Evolutionary conservation across 441 rosid genomes (phyloP).

Genomic region (Populus hybrid): DNA sequence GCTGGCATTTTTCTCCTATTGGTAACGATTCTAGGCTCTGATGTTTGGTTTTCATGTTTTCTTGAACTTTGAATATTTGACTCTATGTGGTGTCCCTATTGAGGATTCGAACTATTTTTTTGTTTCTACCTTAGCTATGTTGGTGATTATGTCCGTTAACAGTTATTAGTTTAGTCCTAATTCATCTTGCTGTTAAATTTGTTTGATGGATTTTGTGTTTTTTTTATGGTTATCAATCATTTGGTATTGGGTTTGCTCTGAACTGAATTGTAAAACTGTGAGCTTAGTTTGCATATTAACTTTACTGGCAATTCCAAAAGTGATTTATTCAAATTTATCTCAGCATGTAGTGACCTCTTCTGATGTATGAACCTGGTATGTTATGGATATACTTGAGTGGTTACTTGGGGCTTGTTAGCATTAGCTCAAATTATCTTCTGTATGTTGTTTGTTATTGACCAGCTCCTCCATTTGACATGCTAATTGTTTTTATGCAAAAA

Average conservation of each 20-base stretch:
- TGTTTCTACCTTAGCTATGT: slow-evolving; percentile 1
- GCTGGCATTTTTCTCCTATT: slow-evolving; percentile 15
- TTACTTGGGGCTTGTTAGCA: neutral
- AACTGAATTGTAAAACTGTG: neutral
- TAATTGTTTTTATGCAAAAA: neutral
- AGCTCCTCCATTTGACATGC: neutral
- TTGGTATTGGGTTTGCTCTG: neutral
- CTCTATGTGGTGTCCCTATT: slow-evolving; percentile 17
- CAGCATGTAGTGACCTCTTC: neutral
- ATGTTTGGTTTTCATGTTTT: slow-evolving; percentile 11
- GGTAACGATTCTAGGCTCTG: slow-evolving; percentile 31
- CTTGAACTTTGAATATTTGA: slow-evolving; percentile 15
- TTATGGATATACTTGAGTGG: neutral
- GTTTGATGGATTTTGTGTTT: neutral
- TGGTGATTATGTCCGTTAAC: slow-evolving; percentile 10
- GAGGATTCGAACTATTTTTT: slow-evolving; percentile 2
- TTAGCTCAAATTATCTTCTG: neutral
- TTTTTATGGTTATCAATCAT: neutral
- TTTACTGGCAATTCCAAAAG: neutral
- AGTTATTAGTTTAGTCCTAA: slow-evolving; percentile 1
- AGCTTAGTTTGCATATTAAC: neutral
- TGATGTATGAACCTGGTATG: neutral
- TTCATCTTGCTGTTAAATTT: neutral
- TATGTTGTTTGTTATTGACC: neutral
- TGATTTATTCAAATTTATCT: neutral